These are phyloP conservation scores for Cytospora leucostoma DNA, from an alignment of 2,329 filamentous ascomycete species.

Conservation along the genomic window DNA sequence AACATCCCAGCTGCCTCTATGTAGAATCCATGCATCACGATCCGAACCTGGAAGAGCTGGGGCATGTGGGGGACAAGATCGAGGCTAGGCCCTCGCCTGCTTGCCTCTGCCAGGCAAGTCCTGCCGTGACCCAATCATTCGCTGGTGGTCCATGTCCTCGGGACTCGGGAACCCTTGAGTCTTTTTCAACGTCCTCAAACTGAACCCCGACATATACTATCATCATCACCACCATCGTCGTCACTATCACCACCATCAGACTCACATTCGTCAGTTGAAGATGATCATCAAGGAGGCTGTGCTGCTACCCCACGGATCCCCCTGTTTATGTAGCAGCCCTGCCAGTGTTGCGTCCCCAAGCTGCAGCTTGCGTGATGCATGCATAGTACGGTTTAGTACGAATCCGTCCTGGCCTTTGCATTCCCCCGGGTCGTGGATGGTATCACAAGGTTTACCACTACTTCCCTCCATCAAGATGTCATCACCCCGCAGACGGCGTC, in stretches of 20 bases:
- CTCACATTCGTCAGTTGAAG: background rate
- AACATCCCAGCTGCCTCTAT: too few species aligned
- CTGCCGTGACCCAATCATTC: constrained; percentile 13
- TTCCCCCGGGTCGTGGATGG: background rate
- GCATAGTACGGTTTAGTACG: background rate
- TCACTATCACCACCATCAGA: background rate
- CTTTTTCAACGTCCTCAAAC: constrained; percentile 6
- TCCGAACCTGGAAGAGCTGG: background rate
- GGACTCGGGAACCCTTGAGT: background rate
- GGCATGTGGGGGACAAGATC: constrained; percentile 14
- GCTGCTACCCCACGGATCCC: constrained; percentile 11
- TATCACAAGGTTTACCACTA: background rate
- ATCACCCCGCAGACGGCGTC: constrained; percentile 3
- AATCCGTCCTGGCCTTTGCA: background rate
- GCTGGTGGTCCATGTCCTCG: constrained; percentile 10
- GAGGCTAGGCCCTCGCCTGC: constrained; percentile 15
- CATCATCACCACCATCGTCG: background rate
- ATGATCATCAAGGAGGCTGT: background rate
- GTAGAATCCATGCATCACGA: too few species aligned
- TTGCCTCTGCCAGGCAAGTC: constrained; percentile 8
- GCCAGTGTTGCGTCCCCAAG: constrained; percentile 7
- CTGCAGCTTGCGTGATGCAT: constrained; percentile 10
- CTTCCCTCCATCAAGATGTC: constrained; percentile 1
- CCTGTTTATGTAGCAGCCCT: constrained; percentile 14
- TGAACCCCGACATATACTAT: background rate